phyloP scores from a whole-genome alignment of 495 filamentous ascomycete genomes.

The Aspergillus nidulans region DNA sequence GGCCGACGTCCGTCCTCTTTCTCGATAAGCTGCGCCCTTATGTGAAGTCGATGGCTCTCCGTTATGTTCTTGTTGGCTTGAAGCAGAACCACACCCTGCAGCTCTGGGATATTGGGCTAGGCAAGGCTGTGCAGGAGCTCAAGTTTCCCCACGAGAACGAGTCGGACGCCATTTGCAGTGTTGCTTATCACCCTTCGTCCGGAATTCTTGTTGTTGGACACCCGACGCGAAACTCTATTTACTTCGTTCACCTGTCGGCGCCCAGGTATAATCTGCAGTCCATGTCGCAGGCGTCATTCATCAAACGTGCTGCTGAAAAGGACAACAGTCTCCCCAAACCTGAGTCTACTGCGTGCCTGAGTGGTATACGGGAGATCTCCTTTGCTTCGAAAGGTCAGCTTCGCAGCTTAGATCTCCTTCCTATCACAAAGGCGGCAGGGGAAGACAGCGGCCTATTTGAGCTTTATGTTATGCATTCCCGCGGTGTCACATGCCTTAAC shows the following conservation, averaged over 20 bases:
- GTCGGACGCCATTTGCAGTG: constrained; percentile 92
- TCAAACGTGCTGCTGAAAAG: constrained; percentile 68
- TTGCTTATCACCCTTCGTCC: constrained; percentile 83
- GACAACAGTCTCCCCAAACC: constrained; percentile 71
- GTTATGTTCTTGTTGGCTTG: constrained; percentile 95
- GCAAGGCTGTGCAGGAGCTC: constrained; percentile 92
- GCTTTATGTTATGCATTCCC: constrained; percentile 95
- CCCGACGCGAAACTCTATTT: constrained; percentile 94
- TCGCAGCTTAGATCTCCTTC: constrained; percentile 82
- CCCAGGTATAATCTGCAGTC: constrained; percentile 77
- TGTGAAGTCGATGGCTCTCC: constrained; percentile 74
- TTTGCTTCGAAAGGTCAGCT: constrained; percentile 83
- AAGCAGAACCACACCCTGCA: constrained; percentile 99
- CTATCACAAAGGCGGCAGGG: constrained; percentile 43
- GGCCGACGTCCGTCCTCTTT: constrained; percentile 93
- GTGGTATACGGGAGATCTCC: constrained; percentile 89
- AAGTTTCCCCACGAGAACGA: constrained; percentile 95
- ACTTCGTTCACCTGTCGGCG: constrained; percentile 90
- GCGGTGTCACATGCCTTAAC: constrained; percentile 80
- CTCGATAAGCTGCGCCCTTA: constrained; percentile 92
- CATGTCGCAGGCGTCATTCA: constrained; percentile 82
- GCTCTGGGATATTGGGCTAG: constrained; percentile 95
- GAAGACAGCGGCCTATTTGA: constrained; percentile 72
- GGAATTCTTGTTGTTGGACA: constrained; percentile 94
- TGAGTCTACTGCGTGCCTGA: constrained; percentile 93